Conservation (phyloP, 176 grass and related monocot species). For the Zoysia japonica region DNA sequence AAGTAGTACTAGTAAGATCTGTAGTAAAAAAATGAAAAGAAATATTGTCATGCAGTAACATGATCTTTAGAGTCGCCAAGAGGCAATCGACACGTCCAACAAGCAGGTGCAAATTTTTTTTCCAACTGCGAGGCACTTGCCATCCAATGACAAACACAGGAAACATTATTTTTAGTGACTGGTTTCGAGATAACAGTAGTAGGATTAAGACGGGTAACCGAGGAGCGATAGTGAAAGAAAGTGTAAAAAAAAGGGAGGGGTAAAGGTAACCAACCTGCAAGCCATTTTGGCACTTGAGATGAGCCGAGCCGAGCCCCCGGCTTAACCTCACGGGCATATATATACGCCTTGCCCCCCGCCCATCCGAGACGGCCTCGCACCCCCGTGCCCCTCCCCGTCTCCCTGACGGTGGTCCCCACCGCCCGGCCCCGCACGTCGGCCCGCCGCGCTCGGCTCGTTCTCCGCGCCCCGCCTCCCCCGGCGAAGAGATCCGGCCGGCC, state of each 20-base stretch:
- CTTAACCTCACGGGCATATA: conserved; percentile 48
- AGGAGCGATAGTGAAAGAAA: conserved; percentile 40
- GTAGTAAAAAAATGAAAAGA: not conserved
- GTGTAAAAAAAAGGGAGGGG: not conserved
- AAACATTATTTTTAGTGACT: not conserved
- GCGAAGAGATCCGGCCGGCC: conserved; percentile 30
- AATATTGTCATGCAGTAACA: not conserved
- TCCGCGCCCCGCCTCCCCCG: not conserved
- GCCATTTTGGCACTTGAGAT: conserved; percentile 24
- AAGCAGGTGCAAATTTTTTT: not conserved
- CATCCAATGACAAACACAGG: not conserved
- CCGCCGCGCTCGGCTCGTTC: not conserved
- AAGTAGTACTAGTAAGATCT: not conserved
- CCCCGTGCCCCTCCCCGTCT: conserved; percentile 38
- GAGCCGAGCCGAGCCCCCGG: not conserved
- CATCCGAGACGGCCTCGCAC: conserved; percentile 25
- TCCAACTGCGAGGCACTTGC: conserved; percentile 18
- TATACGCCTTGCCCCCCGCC: conserved; percentile 29
- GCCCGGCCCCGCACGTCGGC: conserved; percentile 35
- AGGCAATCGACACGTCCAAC: not conserved
- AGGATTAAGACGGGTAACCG: conserved; percentile 32
- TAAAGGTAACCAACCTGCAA: conserved; percentile 24
- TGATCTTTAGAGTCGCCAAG: not conserved
- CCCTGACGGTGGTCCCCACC: conserved; percentile 64
- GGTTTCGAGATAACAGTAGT: conserved; percentile 38